phyloP scores from a whole-genome alignment of 1,284 basidiomycete species.

The Ceratorhiza oryzae-sativae region DNA sequence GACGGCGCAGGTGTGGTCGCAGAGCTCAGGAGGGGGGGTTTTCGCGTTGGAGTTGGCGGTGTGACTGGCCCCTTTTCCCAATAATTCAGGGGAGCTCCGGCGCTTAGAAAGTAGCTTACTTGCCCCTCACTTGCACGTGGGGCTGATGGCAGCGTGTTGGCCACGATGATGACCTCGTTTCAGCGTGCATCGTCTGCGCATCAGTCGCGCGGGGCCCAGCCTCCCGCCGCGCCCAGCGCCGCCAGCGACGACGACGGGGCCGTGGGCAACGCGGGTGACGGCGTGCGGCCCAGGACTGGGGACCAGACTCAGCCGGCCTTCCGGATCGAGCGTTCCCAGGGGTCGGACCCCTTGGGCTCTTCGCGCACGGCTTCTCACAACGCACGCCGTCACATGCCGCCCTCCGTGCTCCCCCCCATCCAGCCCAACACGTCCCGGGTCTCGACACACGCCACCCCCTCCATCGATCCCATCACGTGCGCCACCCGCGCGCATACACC shows the following conservation, averaged over 20 bases:
- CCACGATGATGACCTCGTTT: constrained; percentile 33
- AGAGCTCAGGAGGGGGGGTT: neutral
- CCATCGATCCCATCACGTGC: constrained; percentile 33
- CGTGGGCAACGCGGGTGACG: neutral
- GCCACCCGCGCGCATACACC: neutral
- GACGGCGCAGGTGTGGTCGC: neutral
- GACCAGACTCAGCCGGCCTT: neutral
- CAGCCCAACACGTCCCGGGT: constrained; percentile 3
- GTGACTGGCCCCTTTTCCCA: constrained; percentile 10
- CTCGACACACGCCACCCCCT: constrained; percentile 8
- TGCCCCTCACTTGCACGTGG: constrained; percentile 30
- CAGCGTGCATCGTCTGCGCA: constrained; percentile 20
- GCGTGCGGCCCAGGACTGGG: neutral
- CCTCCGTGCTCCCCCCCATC: constrained; percentile 4
- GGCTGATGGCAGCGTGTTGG: constrained; percentile 23
- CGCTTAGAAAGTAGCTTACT: constrained; percentile 19
- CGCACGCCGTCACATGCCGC: constrained; percentile 15
- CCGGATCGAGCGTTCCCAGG: constrained; percentile 7
- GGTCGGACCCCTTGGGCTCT: constrained; percentile 4
- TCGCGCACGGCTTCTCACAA: constrained; percentile 5
- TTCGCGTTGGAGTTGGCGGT: neutral
- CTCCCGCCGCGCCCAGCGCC: neutral
- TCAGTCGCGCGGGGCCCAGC: neutral
- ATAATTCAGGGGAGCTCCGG: constrained; percentile 32
- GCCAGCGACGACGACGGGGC: neutral